Percentiles rank a stretch among this genome's conserved stretches.
These are phyloP conservation scores for Camelina hispida DNA, from an alignment of 345 rosid genomes.

Conservation along the genomic window DNA sequence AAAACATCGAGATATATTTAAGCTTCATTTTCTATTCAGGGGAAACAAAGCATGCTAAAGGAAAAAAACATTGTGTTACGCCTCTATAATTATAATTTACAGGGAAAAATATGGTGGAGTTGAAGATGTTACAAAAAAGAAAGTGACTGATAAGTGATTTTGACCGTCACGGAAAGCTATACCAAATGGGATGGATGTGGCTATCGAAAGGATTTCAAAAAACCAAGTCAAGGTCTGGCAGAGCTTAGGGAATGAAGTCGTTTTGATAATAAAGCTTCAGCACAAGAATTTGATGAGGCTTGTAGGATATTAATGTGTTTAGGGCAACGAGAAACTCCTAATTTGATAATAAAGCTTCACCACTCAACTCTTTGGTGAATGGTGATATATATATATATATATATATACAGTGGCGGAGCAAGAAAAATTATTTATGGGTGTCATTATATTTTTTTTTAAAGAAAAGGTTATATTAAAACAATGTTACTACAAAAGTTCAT, in stretches of 20 bases:
- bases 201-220: constrained; percentile 1
- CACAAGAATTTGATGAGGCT: constrained; percentile 10
- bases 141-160: background rate
- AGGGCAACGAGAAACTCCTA: background rate
- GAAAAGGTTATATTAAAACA: too few species aligned
- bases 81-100: too few species aligned
- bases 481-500: too few species aligned
- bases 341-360: too few species aligned
- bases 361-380: constrained; percentile 17
- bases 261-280: constrained; percentile 16
- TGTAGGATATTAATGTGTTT: background rate
- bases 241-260: background rate
- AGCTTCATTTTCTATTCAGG: background rate
- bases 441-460: too few species aligned
- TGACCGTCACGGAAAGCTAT: background rate
- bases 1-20: too few species aligned
- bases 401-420: background rate
- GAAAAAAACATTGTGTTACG: background rate
- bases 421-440: too few species aligned
- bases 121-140: background rate
- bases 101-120: too few species aligned
- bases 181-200: constrained; percentile 6
- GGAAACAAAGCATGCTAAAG: background rate
- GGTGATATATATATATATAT: background rate
- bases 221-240: background rate